Percentiles rank a stretch among this genome's conserved stretches.
These are phyloP conservation scores for Breviolum minutum DNA, from an alignment of 73 alveolate species.

Conservation along the genomic window DNA sequence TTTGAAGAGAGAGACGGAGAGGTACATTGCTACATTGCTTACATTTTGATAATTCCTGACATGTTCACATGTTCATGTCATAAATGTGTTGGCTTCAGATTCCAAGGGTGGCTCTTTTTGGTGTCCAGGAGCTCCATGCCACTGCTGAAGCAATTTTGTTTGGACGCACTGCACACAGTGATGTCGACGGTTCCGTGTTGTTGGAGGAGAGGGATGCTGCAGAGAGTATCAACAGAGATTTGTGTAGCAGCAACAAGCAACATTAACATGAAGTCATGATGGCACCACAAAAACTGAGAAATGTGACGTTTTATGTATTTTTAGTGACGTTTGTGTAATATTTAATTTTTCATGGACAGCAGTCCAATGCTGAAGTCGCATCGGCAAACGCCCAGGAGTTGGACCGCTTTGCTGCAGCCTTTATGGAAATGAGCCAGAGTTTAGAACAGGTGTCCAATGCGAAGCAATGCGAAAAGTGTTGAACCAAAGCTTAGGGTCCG, in stretches of 20 bases:
- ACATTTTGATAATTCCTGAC: too few relatives aligned
- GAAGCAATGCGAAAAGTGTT: not conserved
- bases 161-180: not conserved
- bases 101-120: too few relatives aligned
- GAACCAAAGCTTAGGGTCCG: not conserved
- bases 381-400: not conserved
- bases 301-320: too few relatives aligned
- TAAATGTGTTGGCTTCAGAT: too few relatives aligned
- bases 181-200: too few relatives aligned
- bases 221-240: too few relatives aligned
- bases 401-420: conserved; percentile 16
- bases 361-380: not conserved
- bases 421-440: conserved; percentile 22
- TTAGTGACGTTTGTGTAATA: not conserved
- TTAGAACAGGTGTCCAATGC: not conserved
- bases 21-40: not conserved
- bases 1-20: not conserved
- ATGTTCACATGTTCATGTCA: too few relatives aligned
- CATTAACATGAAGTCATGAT: too few relatives aligned
- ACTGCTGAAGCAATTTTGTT: conserved; percentile 55
- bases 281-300: too few relatives aligned
- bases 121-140: conserved; percentile 37
- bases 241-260: too few relatives aligned
- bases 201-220: not conserved
- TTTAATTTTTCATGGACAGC: not conserved